Evolutionary conservation across 2,329 filamentous ascomycete genomes (phyloP).

Genomic region (Penicillium frequentans): DNA sequence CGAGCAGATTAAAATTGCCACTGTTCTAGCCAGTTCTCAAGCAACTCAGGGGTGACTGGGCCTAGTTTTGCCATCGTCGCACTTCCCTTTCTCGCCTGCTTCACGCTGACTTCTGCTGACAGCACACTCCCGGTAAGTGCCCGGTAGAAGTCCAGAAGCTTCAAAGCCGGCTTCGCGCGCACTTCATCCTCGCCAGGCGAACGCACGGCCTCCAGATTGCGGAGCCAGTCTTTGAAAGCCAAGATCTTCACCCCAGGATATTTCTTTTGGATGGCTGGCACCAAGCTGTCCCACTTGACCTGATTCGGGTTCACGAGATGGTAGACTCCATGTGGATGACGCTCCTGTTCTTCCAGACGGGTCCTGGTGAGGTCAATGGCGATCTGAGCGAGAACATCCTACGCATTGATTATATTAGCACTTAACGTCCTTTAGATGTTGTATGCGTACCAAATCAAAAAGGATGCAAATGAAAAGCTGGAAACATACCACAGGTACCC

Average conservation of each 20-base stretch:
- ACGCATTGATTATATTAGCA: too few relatives aligned
- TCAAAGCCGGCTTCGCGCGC: conserved; percentile 46
- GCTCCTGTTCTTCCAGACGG: too few relatives aligned
- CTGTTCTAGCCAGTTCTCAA: conserved; percentile 39
- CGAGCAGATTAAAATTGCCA: conserved; percentile 7
- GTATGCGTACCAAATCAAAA: too few relatives aligned
- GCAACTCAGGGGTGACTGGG: conserved; percentile 45
- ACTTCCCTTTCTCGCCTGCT: conserved; percentile 34
- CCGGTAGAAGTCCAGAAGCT: conserved; percentile 51
- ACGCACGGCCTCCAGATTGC: conserved; percentile 39
- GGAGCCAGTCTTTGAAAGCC: conserved; percentile 49
- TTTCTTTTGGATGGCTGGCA: conserved; percentile 41
- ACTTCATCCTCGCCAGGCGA: conserved; percentile 36
- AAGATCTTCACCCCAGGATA: conserved; percentile 43
- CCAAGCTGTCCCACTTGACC: conserved; percentile 45
- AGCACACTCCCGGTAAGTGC: background rate
- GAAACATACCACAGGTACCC: conserved; percentile 50
- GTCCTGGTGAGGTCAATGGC: too few relatives aligned
- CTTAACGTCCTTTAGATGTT: background rate
- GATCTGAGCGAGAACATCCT: too few relatives aligned
- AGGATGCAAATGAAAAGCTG: too few relatives aligned
- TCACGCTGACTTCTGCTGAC: conserved; percentile 21
- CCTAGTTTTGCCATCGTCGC: conserved; percentile 44
- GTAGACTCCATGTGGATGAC: background rate
- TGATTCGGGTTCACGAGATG: conserved; percentile 45